A percentile compares a stretch with the other conserved stretches of the same genome.
Evolutionary conservation across 106 monocot genomes (phyloP).

Genomic region (Dendrobium nobile): DNA sequence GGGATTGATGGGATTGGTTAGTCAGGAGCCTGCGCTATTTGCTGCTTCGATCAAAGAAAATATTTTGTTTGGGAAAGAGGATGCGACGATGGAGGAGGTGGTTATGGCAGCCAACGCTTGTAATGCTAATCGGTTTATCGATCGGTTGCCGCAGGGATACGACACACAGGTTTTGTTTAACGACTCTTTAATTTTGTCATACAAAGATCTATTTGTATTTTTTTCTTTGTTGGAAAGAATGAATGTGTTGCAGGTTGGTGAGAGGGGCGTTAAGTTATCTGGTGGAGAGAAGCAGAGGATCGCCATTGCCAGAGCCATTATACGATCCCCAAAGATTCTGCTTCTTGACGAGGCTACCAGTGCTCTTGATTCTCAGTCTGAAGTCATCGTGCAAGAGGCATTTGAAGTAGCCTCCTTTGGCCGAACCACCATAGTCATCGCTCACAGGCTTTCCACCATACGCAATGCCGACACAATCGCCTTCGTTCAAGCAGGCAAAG

Average conservation of each 20-base stretch:
- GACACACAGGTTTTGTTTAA: no score
- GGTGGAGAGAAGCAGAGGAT: slow-evolving; percentile 59
- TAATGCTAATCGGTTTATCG: no score
- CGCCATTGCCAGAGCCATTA: slow-evolving; percentile 47
- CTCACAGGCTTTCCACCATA: slow-evolving; percentile 59
- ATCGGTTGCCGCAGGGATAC: no score
- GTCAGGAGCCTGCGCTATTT: slow-evolving; percentile 16
- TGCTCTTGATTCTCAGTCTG: slow-evolving; percentile 50
- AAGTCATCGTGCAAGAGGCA: slow-evolving; percentile 52
- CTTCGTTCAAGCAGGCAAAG: slow-evolving; percentile 29
- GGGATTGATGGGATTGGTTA: slow-evolving; percentile 16
- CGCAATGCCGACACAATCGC: slow-evolving; percentile 46
- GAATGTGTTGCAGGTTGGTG: slow-evolving; percentile 31
- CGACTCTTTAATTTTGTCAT: no score
- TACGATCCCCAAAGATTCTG: slow-evolving; percentile 42
- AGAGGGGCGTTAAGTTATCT: slow-evolving; percentile 47
- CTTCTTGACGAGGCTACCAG: slow-evolving; percentile 60
- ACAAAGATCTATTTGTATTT: no score
- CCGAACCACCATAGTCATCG: slow-evolving; percentile 53
- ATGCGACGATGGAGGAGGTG: no score
- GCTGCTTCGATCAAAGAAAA: slow-evolving; percentile 28
- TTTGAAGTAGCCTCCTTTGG: slow-evolving; percentile 37
- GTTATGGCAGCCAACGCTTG: no score
- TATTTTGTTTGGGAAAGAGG: slow-evolving; percentile 12
- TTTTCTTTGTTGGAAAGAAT: no score